phyloP scores from a whole-genome alignment of 2,329 filamentous ascomycete genomes.

The Hypoxylon sp. region DNA sequence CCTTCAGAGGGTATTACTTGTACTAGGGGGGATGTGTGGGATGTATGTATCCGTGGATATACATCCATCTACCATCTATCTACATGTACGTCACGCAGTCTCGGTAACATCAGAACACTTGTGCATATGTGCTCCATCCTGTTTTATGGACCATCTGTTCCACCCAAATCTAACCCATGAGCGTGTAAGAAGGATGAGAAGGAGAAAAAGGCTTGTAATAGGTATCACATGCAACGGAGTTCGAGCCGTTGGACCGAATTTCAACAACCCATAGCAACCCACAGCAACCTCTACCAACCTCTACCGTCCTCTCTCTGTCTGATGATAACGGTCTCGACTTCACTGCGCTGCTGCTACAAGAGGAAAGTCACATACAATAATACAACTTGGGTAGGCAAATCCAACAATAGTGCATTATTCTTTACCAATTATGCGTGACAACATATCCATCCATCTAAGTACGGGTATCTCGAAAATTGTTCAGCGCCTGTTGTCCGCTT shows the following conservation, averaged over 20 bases:
- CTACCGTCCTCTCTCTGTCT: not conserved
- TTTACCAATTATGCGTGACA: constrained; percentile 29
- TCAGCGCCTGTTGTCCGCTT: constrained; percentile 36
- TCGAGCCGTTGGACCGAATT: constrained; percentile 26
- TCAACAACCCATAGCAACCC: not conserved
- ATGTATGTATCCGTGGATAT: not conserved
- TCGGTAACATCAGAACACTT: constrained; percentile 9
- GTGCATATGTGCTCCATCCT: constrained; percentile 8
- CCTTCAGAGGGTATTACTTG: constrained; percentile 3
- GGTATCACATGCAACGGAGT: constrained; percentile 25
- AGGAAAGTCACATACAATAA: constrained; percentile 40
- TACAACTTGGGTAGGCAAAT: constrained; percentile 24
- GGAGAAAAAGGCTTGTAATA: constrained; percentile 2
- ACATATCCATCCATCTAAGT: constrained; percentile 37
- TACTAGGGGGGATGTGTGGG: not conserved
- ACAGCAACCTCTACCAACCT: not conserved
- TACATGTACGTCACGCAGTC: constrained; percentile 19
- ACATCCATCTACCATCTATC: not conserved
- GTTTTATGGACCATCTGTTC: constrained; percentile 10
- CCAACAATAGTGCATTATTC: constrained; percentile 30
- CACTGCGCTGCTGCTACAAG: constrained; percentile 22
- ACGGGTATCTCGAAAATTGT: constrained; percentile 41
- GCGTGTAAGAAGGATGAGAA: not conserved
- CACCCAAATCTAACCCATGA: constrained; percentile 13
- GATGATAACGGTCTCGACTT: constrained; percentile 6